Conservation (phyloP, 495 filamentous ascomycete species). For the Barbatosphaeria neglecta region DNA sequence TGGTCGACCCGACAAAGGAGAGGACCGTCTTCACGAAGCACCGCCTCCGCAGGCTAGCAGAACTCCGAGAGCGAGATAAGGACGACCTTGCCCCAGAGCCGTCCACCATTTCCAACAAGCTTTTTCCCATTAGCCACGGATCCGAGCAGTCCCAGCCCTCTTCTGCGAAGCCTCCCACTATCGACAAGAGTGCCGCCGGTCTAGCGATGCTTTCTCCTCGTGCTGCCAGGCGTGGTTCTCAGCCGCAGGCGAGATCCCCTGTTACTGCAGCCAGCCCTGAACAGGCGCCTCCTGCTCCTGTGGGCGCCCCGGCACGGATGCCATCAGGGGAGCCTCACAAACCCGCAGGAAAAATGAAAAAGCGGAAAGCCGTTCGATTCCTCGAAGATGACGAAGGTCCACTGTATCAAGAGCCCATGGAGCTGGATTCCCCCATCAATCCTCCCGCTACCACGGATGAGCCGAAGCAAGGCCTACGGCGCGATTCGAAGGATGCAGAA, state of each 20-base stretch:
- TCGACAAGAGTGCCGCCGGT: background rate
- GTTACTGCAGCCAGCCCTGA: no score
- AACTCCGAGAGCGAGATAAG: constrained; percentile 10
- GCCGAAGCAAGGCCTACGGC: background rate
- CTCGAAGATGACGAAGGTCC: constrained; percentile 9
- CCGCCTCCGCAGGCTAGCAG: constrained; percentile 8
- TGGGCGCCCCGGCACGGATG: background rate
- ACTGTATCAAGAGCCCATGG: constrained; percentile 12
- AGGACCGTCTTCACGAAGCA: constrained; percentile 16
- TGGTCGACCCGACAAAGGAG: constrained; percentile 21
- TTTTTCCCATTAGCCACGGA: constrained; percentile 4
- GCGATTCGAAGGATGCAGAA: background rate
- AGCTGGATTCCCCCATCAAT: constrained; percentile 4
- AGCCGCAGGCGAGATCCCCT: no score
- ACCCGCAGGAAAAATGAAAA: constrained; percentile 7
- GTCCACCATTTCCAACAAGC: background rate
- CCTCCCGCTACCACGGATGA: background rate
- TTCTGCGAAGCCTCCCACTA: background rate
- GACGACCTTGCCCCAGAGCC: constrained; percentile 15
- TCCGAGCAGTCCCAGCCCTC: background rate
- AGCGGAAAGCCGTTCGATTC: constrained; percentile 30
- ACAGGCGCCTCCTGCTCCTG: background rate
- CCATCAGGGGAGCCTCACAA: background rate
- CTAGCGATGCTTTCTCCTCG: no score
- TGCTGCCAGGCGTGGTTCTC: no score